Evolutionary conservation across 192 early-diverging fungal genomes (phyloP).

Genomic region (Coemansia sp.): DNA sequence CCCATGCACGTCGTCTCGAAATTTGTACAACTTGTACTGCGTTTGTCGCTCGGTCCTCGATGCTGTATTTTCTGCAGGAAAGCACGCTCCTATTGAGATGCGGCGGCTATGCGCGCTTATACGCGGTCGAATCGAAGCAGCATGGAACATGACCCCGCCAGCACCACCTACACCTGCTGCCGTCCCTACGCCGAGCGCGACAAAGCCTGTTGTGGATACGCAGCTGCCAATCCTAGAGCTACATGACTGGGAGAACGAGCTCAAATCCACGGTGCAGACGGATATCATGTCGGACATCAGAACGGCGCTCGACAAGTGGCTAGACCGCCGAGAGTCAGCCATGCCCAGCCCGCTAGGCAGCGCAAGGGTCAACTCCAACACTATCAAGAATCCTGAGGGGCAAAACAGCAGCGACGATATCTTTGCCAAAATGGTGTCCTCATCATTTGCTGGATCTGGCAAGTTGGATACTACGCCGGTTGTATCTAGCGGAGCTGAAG

Average conservation of each 20-base stretch:
- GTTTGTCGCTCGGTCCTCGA: conserved; percentile 55
- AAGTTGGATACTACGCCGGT: not conserved
- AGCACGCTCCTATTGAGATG: conserved; percentile 51
- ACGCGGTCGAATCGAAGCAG: conserved; percentile 39
- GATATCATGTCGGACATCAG: conserved; percentile 49
- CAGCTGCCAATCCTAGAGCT: conserved; percentile 46
- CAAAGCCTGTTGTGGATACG: conserved; percentile 10
- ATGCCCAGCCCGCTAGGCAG: not conserved
- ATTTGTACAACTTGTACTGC: conserved; percentile 52
- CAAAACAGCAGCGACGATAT: not conserved
- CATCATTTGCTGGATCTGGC: not conserved
- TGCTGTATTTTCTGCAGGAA: conserved; percentile 48
- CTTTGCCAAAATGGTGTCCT: conserved; percentile 3
- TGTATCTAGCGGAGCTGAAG: not conserved
- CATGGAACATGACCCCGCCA: conserved; percentile 32
- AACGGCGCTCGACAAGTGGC: conserved; percentile 48
- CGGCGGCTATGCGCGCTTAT: conserved; percentile 51
- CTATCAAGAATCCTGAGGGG: not conserved
- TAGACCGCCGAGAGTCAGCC: conserved; percentile 30
- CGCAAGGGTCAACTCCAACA: not conserved
- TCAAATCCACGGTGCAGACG: conserved; percentile 41
- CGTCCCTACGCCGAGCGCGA: not conserved
- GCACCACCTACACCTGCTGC: conserved; percentile 12
- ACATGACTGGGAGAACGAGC: conserved; percentile 47
- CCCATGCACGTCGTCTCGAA: conserved; percentile 30